phyloP scores from a whole-genome alignment of 495 filamentous ascomycete genomes.

The Xylaria castorea region DNA sequence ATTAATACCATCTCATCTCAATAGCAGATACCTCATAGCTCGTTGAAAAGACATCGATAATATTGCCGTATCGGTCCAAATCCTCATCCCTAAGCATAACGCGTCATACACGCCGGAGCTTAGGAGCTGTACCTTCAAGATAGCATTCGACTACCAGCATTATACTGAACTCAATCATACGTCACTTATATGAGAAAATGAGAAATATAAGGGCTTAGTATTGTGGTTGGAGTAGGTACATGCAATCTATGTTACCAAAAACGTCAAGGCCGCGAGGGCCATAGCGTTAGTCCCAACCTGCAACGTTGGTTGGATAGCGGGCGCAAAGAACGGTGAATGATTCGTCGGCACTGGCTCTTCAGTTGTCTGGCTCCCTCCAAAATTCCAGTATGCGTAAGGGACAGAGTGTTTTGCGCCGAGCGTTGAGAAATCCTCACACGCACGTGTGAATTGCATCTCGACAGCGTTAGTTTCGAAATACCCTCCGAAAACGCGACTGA shows the following conservation, averaged over 20 bases:
- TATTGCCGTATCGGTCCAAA: background rate
- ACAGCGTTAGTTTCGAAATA: background rate
- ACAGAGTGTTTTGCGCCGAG: background rate
- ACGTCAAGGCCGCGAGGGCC: background rate
- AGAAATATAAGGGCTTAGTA: too few relatives aligned
- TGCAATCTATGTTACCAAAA: background rate
- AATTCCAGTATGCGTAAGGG: background rate
- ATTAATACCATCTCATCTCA: background rate
- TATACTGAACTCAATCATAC: too few relatives aligned
- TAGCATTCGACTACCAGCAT: background rate
- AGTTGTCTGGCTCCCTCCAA: slow-evolving; percentile 44
- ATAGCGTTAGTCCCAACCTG: background rate
- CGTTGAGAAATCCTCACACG: background rate
- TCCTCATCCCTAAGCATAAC: background rate
- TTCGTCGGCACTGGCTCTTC: slow-evolving; percentile 57
- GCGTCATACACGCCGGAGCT: background rate
- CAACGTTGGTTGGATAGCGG: slow-evolving; percentile 67
- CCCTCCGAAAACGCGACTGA: background rate
- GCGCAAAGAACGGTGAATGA: slow-evolving; percentile 67
- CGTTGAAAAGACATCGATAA: background rate
- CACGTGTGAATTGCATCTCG: background rate
- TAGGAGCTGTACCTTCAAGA: background rate
- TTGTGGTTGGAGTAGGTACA: background rate
- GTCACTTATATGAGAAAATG: too few relatives aligned
- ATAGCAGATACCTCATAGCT: background rate